These are phyloP conservation scores for Glebionis coronaria DNA, from an alignment of 129 eudicot species.

Conservation along the genomic window DNA sequence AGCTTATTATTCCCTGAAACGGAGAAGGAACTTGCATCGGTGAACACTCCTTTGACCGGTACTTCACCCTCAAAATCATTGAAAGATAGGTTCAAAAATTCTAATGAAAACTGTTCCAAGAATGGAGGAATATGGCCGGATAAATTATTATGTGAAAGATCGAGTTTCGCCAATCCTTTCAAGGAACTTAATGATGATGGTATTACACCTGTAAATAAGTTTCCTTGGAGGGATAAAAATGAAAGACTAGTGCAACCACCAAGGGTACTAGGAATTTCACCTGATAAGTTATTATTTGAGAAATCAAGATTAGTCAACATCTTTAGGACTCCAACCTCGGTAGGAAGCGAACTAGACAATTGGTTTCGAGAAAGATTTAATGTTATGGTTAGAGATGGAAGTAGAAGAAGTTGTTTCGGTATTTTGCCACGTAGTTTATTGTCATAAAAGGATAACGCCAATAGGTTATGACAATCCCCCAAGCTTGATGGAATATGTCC, in stretches of 20 bases:
- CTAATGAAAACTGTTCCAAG: not conserved
- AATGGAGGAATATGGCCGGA: slow-evolving; percentile 27
- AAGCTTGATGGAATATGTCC: slow-evolving; percentile 20
- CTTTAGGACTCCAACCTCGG: slow-evolving; percentile 23
- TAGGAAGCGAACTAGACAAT: slow-evolving; percentile 24
- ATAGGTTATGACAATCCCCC: slow-evolving; percentile 10
- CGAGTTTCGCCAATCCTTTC: not conserved
- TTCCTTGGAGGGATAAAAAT: slow-evolving; percentile 16
- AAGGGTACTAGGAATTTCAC: slow-evolving; percentile 23
- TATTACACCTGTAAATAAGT: not conserved
- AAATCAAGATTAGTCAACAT: slow-evolving; percentile 14
- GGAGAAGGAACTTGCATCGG: slow-evolving; percentile 22
- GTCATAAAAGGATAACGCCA: not conserved
- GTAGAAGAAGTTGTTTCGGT: slow-evolving; percentile 24
- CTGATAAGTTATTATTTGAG: slow-evolving; percentile 25
- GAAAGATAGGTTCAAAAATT: slow-evolving; percentile 17
- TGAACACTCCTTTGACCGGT: slow-evolving; percentile 27
- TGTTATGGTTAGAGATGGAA: slow-evolving; percentile 25
- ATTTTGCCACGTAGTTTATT: slow-evolving; percentile 20
- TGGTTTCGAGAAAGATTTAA: slow-evolving; percentile 23
- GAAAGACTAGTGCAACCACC: slow-evolving; percentile 23
- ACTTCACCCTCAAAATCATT: slow-evolving; percentile 28
- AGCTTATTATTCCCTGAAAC: slow-evolving; percentile 16
- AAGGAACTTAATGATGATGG: not conserved
- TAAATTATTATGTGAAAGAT: slow-evolving; percentile 21